phyloP scores from a whole-genome alignment of 257 asterid genomes.

The Nemophila menziesii region DNA sequence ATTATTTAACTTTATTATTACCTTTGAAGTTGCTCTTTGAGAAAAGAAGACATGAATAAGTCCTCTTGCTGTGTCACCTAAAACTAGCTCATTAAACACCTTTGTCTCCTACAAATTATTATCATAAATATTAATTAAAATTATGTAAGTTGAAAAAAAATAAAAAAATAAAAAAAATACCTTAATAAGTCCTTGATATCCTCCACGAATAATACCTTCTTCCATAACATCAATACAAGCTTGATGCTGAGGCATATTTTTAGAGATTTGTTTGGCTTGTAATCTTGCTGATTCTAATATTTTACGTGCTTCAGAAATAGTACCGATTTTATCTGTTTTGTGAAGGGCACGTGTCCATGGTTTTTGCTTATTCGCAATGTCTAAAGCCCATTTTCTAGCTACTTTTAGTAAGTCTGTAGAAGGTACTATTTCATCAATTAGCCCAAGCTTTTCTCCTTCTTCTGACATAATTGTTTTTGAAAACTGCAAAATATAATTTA shows the following conservation, averaged over 20 bases:
- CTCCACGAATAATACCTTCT: conserved; percentile 89
- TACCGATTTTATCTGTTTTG: conserved; percentile 61
- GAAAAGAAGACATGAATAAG: conserved; percentile 86
- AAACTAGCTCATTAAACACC: conserved; percentile 48
- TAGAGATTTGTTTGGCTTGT: conserved; percentile 54
- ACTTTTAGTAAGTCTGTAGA: conserved; percentile 60
- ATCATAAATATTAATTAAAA: background rate
- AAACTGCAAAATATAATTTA: conserved; percentile 37
- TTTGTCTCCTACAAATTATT: conserved; percentile 45
- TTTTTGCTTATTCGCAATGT: conserved; percentile 54
- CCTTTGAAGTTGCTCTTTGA: conserved; percentile 83
- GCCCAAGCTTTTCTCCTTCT: conserved; percentile 84
- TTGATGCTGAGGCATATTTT: conserved; percentile 79
- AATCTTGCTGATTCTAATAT: conserved; percentile 52
- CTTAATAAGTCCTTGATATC: conserved; percentile 77
- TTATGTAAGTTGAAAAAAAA: background rate
- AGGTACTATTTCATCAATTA: conserved; percentile 71
- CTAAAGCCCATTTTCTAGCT: conserved; percentile 78
- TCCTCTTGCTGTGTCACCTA: conserved; percentile 64
- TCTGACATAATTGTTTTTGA: conserved; percentile 72
- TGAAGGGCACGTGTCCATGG: conserved; percentile 94
- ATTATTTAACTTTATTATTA: conserved; percentile 14
- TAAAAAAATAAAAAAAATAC: conserved; percentile 21
- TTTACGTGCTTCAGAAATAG: conserved; percentile 57
- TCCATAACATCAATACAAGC: conserved; percentile 86